Percentiles rank a stretch among this genome's conserved stretches.
Evolutionary conservation across 2,329 filamentous ascomycete genomes (phyloP).

Genomic region (Aureobasidium leucospermi): DNA sequence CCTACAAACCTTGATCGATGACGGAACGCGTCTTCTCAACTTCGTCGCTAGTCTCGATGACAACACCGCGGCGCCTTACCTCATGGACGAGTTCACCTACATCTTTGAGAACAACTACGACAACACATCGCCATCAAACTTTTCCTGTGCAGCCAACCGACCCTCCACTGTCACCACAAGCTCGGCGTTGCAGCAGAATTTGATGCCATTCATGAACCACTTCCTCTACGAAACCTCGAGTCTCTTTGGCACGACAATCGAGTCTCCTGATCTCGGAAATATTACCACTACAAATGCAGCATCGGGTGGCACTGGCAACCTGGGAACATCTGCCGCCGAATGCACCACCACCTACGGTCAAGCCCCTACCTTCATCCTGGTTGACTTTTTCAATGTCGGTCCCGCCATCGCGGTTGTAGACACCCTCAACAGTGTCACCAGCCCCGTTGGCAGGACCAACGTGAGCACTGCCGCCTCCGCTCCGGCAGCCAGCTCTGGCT

Average conservation of each 20-base stretch:
- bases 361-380: constrained; percentile 64
- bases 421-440: constrained; percentile 52
- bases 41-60: constrained; percentile 53
- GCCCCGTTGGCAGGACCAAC: constrained; percentile 36
- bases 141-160: constrained; percentile 65
- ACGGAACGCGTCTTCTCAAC: constrained; percentile 57
- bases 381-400: constrained; percentile 73
- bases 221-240: constrained; percentile 58
- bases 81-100: constrained; percentile 57
- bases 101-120: constrained; percentile 70
- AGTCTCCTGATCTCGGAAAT: constrained; percentile 54
- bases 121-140: constrained; percentile 53
- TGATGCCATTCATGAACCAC: constrained; percentile 72
- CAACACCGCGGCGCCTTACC: constrained; percentile 43
- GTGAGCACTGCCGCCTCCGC: constrained; percentile 17
- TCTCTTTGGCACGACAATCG: constrained; percentile 42
- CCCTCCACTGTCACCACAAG: constrained; percentile 46
- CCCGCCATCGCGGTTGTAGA: constrained; percentile 65
- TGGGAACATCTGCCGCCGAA: constrained; percentile 40
- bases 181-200: constrained; percentile 48
- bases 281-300: constrained; percentile 60
- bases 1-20: constrained; percentile 59
- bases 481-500: background rate
- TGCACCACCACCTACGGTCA: constrained; percentile 55
- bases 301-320: constrained; percentile 46